Evolutionary conservation across 208 protist genomes (phyloP).

Genomic region (Leishmania braziliensis): DNA sequence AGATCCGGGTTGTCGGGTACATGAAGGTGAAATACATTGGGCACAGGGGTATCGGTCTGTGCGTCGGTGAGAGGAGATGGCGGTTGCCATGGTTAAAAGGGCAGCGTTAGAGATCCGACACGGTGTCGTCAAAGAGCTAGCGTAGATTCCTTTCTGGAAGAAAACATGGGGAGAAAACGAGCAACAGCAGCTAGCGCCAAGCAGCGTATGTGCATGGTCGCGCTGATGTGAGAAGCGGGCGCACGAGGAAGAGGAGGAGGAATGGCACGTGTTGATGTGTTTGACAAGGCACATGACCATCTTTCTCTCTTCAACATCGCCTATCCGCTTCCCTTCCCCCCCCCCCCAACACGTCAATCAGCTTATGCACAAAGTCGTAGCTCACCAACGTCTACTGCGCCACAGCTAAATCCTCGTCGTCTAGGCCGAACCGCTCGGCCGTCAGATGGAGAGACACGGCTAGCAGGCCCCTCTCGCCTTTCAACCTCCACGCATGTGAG

Average conservation of each 20-base stretch:
- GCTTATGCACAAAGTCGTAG: not conserved
- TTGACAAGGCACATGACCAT: too few species aligned
- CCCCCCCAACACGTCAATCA: not conserved
- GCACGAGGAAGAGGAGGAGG: not conserved
- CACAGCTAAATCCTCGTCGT: not conserved
- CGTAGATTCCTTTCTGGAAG: not conserved
- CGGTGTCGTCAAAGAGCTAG: not conserved
- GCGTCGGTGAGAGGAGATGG: not conserved
- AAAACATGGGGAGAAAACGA: not conserved
- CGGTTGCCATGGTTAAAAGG: not conserved
- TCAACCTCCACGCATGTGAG: not conserved
- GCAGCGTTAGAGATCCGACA: not conserved
- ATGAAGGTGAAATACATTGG: not conserved
- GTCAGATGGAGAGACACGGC: not conserved
- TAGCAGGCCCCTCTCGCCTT: not conserved
- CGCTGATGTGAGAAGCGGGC: not conserved
- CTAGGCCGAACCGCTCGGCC: not conserved
- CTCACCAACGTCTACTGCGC: not conserved
- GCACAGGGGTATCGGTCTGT: not conserved
- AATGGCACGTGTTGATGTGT: not conserved
- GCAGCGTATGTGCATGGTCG: not conserved
- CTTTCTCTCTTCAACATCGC: too few species aligned
- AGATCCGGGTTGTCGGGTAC: not conserved
- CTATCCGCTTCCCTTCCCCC: not conserved
- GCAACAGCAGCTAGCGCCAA: not conserved